phyloP scores from a whole-genome alignment of 108 stramenopile species.

The Nitzschia putrida region DNA sequence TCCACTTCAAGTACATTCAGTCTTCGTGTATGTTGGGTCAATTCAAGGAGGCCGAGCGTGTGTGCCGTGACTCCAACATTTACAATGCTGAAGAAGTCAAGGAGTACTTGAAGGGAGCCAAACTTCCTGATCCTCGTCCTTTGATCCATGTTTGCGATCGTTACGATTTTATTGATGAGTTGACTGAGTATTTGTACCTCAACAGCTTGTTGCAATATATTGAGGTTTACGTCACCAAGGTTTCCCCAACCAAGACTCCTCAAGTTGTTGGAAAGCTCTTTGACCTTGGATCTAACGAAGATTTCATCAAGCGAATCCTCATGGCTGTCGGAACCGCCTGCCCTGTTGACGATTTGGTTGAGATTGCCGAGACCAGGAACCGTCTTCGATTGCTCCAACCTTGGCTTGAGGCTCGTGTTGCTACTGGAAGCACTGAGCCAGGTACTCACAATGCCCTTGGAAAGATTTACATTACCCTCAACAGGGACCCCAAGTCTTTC shows the following conservation, averaged over 20 bases:
- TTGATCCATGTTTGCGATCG: constrained; percentile 99
- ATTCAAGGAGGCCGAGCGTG: constrained; percentile 97
- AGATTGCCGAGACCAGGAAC: constrained; percentile 95
- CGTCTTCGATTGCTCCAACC: constrained; percentile 95
- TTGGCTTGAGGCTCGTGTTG: constrained; percentile 99
- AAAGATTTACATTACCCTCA: constrained; percentile 99
- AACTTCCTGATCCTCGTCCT: constrained; percentile 98
- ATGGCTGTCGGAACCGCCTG: constrained; percentile 98
- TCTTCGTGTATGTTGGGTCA: constrained; percentile 93
- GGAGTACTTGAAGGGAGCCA: constrained; percentile 97
- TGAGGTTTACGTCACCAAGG: constrained; percentile 99
- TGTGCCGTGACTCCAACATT: constrained; percentile 99
- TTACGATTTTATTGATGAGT: constrained; percentile 96
- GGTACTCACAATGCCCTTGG: constrained; percentile 99
- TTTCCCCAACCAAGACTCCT: constrained; percentile 97
- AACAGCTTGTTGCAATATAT: constrained; percentile 99
- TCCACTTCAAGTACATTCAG: constrained; percentile 99
- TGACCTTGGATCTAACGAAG: constrained; percentile 95
- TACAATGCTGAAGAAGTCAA: constrained; percentile 98
- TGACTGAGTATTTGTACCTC: constrained; percentile 98
- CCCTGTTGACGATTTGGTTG: constrained; percentile 98
- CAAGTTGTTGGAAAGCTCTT: constrained; percentile 99
- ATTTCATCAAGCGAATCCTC: constrained; percentile 97
- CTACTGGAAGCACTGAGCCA: constrained; percentile 98
- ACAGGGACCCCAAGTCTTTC: constrained; percentile 98